These are phyloP conservation scores for Scedosporium boydii DNA, from an alignment of 2,329 filamentous ascomycete genomes.

Conservation along the genomic window DNA sequence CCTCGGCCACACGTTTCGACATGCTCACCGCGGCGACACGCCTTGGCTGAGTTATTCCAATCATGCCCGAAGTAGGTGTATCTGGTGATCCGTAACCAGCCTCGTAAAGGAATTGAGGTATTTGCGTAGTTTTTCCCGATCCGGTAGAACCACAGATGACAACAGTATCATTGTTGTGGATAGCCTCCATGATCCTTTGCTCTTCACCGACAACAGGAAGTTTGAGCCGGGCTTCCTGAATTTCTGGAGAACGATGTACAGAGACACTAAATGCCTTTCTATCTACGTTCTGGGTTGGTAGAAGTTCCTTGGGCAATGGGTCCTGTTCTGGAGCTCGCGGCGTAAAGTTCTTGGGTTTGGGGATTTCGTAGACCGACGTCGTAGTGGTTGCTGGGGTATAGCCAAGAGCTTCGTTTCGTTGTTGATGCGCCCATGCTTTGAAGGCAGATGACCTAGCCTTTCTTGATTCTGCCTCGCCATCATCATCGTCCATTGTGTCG, in stretches of 20 bases:
- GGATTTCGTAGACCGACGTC: slow-evolving; percentile 38
- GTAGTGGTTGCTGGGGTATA: slow-evolving; percentile 35
- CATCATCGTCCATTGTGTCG: slow-evolving; percentile 21
- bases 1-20: slow-evolving; percentile 81
- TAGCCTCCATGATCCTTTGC: slow-evolving; percentile 95
- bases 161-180: slow-evolving; percentile 82
- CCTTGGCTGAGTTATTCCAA: slow-evolving; percentile 89
- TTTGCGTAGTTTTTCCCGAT: slow-evolving; percentile 94
- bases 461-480: slow-evolving; percentile 18
- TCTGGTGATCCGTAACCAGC: slow-evolving; percentile 75
- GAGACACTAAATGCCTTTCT: slow-evolving; percentile 70
- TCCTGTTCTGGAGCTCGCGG: slow-evolving; percentile 62
- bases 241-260: slow-evolving; percentile 59
- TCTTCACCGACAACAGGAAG: slow-evolving; percentile 91
- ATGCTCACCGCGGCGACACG: slow-evolving; percentile 95
- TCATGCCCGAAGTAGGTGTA: slow-evolving; percentile 79
- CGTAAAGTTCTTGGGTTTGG: slow-evolving; percentile 51
- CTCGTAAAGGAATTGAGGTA: slow-evolving; percentile 94
- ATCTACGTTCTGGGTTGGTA: slow-evolving; percentile 46
- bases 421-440: slow-evolving; percentile 84
- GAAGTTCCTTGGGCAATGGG: slow-evolving; percentile 57
- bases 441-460: slow-evolving; percentile 54
- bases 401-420: slow-evolving; percentile 76
- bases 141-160: slow-evolving; percentile 92
- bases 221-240: slow-evolving; percentile 69